Evolutionary conservation across 306 rosid genomes (phyloP).

Genomic region (Datisca glomerata): DNA sequence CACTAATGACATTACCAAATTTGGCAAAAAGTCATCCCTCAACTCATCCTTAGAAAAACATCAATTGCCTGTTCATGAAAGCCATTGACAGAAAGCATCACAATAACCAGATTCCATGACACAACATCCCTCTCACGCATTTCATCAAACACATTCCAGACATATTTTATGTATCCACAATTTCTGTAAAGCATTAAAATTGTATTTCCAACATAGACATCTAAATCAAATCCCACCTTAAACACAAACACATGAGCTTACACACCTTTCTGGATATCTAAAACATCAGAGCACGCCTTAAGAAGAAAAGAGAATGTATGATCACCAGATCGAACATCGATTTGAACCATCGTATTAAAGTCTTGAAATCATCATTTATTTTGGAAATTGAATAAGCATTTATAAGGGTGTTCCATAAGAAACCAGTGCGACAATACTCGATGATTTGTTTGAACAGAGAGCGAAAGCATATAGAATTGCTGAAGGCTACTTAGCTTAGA

Average conservation of each 20-base stretch:
- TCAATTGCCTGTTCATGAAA: slow-evolving; percentile 25
- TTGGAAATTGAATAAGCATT: slow-evolving; percentile 50
- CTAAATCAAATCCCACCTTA: slow-evolving; percentile 47
- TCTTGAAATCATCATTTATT: slow-evolving; percentile 27
- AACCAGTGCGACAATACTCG: slow-evolving; percentile 37
- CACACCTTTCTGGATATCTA: slow-evolving; percentile 43
- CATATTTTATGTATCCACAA: slow-evolving; percentile 26
- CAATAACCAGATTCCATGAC: slow-evolving; percentile 66
- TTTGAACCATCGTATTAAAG: slow-evolving; percentile 54
- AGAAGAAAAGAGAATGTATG: slow-evolving; percentile 67
- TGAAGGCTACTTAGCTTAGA: slow-evolving; percentile 50
- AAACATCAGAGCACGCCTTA: slow-evolving; percentile 47
- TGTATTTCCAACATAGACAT: slow-evolving; percentile 74
- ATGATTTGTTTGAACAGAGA: slow-evolving; percentile 39
- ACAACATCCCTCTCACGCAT: slow-evolving; percentile 67
- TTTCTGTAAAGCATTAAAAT: slow-evolving; percentile 50
- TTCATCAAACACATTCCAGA: slow-evolving; percentile 53
- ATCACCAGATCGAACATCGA: slow-evolving; percentile 44
- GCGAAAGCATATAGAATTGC: slow-evolving; percentile 19
- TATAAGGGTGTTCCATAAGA: slow-evolving; percentile 69
- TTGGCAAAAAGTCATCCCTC: slow-evolving; percentile 25
- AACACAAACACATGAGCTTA: slow-evolving; percentile 61
- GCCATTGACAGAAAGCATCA: slow-evolving; percentile 43
- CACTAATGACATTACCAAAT: slow-evolving; percentile 49
- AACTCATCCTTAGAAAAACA: slow-evolving; percentile 33